Evolutionary conservation across 2,329 filamentous ascomycete species (phyloP).

Genomic region (Colletotrichum falcatum): DNA sequence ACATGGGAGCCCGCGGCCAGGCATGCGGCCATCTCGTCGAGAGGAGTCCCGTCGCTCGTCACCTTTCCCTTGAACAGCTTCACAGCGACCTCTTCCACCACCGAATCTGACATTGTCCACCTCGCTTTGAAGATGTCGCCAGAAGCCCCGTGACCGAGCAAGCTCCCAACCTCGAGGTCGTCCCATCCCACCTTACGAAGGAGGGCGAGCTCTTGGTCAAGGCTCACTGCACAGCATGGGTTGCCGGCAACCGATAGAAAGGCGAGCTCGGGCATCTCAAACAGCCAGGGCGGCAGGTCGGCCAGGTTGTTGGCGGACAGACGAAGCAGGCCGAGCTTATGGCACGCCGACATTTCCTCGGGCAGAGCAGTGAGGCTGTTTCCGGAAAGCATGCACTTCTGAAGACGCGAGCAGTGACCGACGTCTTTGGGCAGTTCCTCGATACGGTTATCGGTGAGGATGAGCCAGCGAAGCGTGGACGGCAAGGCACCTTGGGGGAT

Average conservation of each 20-base stretch:
- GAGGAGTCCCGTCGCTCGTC: constrained; percentile 60
- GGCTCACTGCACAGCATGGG: constrained; percentile 51
- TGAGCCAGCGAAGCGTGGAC: constrained; percentile 58
- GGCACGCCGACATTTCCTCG: constrained; percentile 56
- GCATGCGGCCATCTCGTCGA: constrained; percentile 62
- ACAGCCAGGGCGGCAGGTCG: constrained; percentile 57
- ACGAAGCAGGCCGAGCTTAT: constrained; percentile 57
- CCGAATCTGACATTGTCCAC: constrained; percentile 48
- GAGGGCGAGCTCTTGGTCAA: constrained; percentile 39
- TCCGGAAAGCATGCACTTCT: constrained; percentile 63
- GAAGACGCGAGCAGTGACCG: constrained; percentile 55
- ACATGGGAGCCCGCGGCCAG: constrained; percentile 59
- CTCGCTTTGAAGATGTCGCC: constrained; percentile 57
- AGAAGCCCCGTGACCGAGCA: constrained; percentile 60
- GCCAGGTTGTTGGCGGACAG: constrained; percentile 57
- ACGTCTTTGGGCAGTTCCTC: constrained; percentile 54
- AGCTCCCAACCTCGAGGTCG: constrained; percentile 53
- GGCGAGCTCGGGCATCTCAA: constrained; percentile 57
- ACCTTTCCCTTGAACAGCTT: constrained; percentile 62
- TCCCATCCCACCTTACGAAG: constrained; percentile 56
- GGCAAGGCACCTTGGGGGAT: constrained; percentile 58
- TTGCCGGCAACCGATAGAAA: constrained; percentile 63
- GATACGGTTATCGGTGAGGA: constrained; percentile 60
- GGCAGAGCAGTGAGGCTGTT: constrained; percentile 57
- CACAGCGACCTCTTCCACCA: constrained; percentile 56